Conservation (phyloP, 2,329 filamentous ascomycete genomes). For the Meredithiella fracta region DNA sequence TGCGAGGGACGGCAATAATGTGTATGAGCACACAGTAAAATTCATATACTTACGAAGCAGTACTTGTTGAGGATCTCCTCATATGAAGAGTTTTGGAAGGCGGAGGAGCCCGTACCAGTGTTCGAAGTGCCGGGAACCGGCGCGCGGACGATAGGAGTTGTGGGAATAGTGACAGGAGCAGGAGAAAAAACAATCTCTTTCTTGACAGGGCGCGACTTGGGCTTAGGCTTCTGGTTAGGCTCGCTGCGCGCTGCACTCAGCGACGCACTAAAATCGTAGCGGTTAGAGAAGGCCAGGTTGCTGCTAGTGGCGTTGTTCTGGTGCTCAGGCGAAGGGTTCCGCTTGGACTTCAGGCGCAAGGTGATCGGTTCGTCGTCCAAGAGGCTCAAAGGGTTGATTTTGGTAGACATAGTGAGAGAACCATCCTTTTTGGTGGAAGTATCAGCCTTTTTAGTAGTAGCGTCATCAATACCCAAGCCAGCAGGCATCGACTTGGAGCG, state of each 20-base stretch:
- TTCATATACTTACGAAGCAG: slow-evolving; percentile 77
- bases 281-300: slow-evolving; percentile 56
- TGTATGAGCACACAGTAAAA: not conserved
- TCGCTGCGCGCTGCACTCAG: slow-evolving; percentile 63
- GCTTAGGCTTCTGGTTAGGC: slow-evolving; percentile 13
- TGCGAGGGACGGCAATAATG: not conserved
- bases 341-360: slow-evolving; percentile 57
- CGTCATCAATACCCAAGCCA: slow-evolving; percentile 42
- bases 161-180: slow-evolving; percentile 9
- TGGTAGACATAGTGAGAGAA: not conserved
- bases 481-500: slow-evolving; percentile 39
- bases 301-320: slow-evolving; percentile 9
- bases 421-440: not conserved
- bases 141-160: slow-evolving; percentile 3
- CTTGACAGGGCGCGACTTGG: slow-evolving; percentile 39
- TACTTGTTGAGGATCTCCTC: slow-evolving; percentile 97
- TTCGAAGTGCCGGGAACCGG: slow-evolving; percentile 22
- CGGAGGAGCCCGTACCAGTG: slow-evolving; percentile 34
- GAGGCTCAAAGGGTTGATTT: slow-evolving; percentile 21
- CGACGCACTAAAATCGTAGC: slow-evolving; percentile 93
- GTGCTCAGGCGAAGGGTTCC: slow-evolving; percentile 23
- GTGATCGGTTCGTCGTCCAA: slow-evolving; percentile 42
- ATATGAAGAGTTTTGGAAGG: slow-evolving; percentile 74
- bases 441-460: not conserved
- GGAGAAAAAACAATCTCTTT: not conserved